Evolutionary conservation across 2,329 filamentous ascomycete genomes (phyloP).

Genomic region (Leptographium galeiforme): DNA sequence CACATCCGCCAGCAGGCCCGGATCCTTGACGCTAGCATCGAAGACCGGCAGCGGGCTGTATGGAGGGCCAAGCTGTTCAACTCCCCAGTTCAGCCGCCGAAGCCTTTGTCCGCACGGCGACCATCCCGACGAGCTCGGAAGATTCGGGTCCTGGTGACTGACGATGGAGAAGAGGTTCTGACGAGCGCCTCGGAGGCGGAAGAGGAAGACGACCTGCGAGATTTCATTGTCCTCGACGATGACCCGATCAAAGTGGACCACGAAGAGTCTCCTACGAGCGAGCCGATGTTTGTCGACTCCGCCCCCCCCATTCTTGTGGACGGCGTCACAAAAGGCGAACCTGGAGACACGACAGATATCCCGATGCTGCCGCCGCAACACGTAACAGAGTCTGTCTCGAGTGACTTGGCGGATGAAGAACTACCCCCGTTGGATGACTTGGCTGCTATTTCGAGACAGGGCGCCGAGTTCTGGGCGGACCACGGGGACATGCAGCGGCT

Average conservation of each 20-base stretch:
- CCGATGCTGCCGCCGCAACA: neutral
- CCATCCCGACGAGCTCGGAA: neutral
- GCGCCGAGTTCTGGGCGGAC: constrained; percentile 6
- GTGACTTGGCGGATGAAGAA: neutral
- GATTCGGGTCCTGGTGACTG: constrained; percentile 1
- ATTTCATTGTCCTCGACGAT: constrained; percentile 35
- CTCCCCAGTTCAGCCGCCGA: constrained; percentile 21
- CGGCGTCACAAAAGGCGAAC: neutral
- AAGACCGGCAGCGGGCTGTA: constrained; percentile 38
- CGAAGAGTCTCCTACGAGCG: neutral
- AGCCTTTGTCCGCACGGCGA: neutral
- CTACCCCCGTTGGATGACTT: constrained; percentile 1
- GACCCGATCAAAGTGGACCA: constrained; percentile 6
- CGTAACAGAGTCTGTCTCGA: neutral
- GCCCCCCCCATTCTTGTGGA: neutral
- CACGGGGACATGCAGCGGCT: constrained; percentile 6
- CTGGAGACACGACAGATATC: neutral
- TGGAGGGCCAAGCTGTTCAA: constrained; percentile 29
- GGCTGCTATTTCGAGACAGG: constrained; percentile 6
- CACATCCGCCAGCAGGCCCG: constrained; percentile 42
- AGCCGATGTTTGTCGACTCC: neutral
- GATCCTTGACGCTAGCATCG: constrained; percentile 51
- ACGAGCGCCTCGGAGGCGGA: constrained; percentile 28
- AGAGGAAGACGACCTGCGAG: constrained; percentile 29
- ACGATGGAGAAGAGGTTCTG: constrained; percentile 35